Percentiles rank a stretch among this genome's conserved stretches.
Evolutionary conservation across 1,284 basidiomycete genomes (phyloP).

Genomic region (Pseudozyma sp.): DNA sequence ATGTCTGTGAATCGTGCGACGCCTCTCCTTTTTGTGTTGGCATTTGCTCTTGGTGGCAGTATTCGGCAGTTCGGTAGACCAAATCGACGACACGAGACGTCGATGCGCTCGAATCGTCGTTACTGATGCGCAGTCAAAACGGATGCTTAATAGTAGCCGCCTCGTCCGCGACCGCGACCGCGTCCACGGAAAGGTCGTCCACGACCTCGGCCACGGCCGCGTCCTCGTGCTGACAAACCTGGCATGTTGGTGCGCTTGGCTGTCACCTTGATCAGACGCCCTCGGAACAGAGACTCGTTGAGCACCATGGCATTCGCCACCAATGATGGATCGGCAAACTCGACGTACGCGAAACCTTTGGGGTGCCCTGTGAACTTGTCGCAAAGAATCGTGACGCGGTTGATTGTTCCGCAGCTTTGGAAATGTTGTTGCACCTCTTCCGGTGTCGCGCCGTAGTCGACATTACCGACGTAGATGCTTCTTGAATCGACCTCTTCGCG

Average conservation of each 20-base stretch:
- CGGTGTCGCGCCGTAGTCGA: constrained; percentile 96
- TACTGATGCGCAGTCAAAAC: too few relatives aligned
- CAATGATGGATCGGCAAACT: constrained; percentile 93
- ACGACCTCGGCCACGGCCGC: constrained; percentile 63
- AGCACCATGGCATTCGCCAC: constrained; percentile 93
- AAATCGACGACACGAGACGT: not conserved
- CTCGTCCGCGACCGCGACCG: constrained; percentile 57
- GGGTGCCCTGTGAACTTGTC: constrained; percentile 99
- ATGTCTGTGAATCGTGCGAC: too few relatives aligned
- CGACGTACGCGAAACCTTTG: constrained; percentile 99
- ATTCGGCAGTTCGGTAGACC: too few relatives aligned
- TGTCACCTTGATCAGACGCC: constrained; percentile 82
- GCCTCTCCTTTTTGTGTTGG: too few relatives aligned
- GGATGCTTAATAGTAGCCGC: constrained; percentile 33
- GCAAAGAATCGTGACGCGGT: constrained; percentile 97
- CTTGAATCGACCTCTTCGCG: constrained; percentile 81
- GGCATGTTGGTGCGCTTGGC: constrained; percentile 68
- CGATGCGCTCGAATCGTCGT: too few relatives aligned
- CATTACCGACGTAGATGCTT: constrained; percentile 97
- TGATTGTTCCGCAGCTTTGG: constrained; percentile 96
- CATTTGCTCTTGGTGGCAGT: too few relatives aligned
- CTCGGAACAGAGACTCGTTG: constrained; percentile 94
- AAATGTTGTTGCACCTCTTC: constrained; percentile 99
- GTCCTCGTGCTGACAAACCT: constrained; percentile 57
- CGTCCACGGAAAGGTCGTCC: constrained; percentile 56